Evolutionary conservation across 768 basidiomycete genomes (phyloP).

Genomic region (Suillus placidus): DNA sequence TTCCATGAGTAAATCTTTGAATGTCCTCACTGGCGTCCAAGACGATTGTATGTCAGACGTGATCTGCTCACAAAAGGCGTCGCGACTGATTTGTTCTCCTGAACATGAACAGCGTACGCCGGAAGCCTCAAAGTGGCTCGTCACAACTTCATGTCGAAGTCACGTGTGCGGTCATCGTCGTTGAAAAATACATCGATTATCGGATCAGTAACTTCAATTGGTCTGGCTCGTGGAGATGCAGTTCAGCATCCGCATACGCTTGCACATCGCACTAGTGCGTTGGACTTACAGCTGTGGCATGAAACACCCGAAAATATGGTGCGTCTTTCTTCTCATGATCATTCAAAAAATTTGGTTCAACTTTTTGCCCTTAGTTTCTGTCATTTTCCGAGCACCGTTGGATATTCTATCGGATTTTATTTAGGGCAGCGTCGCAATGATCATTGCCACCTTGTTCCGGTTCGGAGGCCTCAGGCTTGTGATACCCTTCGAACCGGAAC

Average conservation of each 20-base stretch:
- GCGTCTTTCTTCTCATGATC: not conserved
- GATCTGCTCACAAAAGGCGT: conserved; percentile 4
- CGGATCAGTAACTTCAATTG: no score
- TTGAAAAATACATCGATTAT: not conserved
- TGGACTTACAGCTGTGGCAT: not conserved
- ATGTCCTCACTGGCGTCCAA: conserved; percentile 1
- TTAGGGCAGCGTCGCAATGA: not conserved
- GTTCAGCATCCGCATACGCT: not conserved
- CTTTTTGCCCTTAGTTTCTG: not conserved
- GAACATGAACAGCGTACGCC: not conserved
- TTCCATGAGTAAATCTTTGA: not conserved
- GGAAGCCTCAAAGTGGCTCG: no score
- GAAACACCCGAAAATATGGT: not conserved
- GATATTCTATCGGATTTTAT: not conserved
- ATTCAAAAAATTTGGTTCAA: not conserved
- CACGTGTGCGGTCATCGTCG: not conserved
- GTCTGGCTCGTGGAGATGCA: no score
- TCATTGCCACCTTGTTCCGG: not conserved
- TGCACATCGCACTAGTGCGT: not conserved
- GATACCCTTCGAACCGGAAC: not conserved
- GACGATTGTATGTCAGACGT: not conserved
- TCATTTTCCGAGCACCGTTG: not conserved
- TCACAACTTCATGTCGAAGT: not conserved
- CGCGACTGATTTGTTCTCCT: not conserved
- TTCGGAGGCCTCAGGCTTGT: not conserved